Percentiles rank a stretch among this genome's conserved stretches.
These are phyloP conservation scores for Auriscalpium microsporum DNA, from an alignment of 768 basidiomycete genomes.

Conservation along the genomic window DNA sequence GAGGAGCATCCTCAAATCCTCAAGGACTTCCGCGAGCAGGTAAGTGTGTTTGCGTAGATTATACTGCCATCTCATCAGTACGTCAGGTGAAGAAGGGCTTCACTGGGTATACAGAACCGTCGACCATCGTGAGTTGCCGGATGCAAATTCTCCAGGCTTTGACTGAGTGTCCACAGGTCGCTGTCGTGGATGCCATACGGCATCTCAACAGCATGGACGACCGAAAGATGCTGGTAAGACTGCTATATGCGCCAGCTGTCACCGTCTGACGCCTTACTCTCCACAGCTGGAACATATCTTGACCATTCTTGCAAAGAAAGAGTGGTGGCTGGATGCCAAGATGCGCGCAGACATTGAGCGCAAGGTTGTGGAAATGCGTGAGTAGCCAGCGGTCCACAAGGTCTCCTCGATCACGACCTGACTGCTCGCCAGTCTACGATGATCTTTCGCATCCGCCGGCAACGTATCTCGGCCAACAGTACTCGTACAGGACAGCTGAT, in stretches of 20 bases:
- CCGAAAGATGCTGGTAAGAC: conserved; percentile 61
- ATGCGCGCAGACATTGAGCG: conserved; percentile 31
- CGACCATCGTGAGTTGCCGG: background rate
- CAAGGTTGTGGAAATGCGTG: conserved; percentile 45
- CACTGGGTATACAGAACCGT: background rate
- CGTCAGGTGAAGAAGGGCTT: conserved; percentile 1
- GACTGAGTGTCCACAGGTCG: conserved; percentile 30
- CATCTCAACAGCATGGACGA: conserved; percentile 65
- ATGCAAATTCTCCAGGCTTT: background rate
- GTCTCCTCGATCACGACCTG: background rate
- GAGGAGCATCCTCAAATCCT: background rate
- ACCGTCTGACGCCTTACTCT: background rate
- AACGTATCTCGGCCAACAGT: conserved; percentile 54
- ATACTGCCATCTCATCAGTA: background rate
- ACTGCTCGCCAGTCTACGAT: conserved; percentile 50
- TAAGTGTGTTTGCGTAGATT: background rate
- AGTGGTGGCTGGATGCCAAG: conserved; percentile 31
- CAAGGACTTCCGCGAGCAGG: conserved; percentile 2
- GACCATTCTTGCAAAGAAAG: conserved; percentile 43
- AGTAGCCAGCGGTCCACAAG: background rate
- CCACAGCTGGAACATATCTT: conserved; percentile 67
- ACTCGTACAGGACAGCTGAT: conserved; percentile 66
- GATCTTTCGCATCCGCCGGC: conserved; percentile 75
- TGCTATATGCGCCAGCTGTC: background rate
- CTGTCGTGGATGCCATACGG: conserved; percentile 51